Conservation (phyloP, 2,329 filamentous ascomycete genomes). For the Fusarium euwallaceae region DNA sequence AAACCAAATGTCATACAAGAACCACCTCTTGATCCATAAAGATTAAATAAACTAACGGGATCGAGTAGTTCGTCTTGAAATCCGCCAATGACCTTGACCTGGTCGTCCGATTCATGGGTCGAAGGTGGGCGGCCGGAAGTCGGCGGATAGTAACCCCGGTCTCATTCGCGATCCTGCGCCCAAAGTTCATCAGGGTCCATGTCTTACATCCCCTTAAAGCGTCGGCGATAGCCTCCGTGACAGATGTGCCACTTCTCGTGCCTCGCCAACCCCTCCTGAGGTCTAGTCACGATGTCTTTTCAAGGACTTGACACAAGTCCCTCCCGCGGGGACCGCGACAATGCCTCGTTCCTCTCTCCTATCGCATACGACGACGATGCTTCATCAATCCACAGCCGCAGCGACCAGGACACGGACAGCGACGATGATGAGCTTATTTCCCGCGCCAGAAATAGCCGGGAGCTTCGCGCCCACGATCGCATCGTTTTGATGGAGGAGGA, state of each 20-base stretch:
- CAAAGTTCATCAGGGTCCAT: slow-evolving; percentile 36
- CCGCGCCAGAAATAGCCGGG: slow-evolving; percentile 75
- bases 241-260: slow-evolving; percentile 34
- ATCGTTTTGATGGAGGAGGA: slow-evolving; percentile 82
- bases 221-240: slow-evolving; percentile 9
- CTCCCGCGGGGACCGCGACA: slow-evolving; percentile 46
- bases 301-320: slow-evolving; percentile 40
- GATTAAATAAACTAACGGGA: slow-evolving; percentile 8
- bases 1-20: slow-evolving; percentile 7
- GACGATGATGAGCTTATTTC: slow-evolving; percentile 79
- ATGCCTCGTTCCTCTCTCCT: slow-evolving; percentile 70
- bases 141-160: slow-evolving; percentile 43
- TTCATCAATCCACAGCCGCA: slow-evolving; percentile 73
- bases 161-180: slow-evolving; percentile 30
- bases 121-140: slow-evolving; percentile 23
- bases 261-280: slow-evolving; percentile 30
- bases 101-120: slow-evolving; percentile 19
- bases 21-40: slow-evolving; percentile 6
- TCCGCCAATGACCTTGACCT: slow-evolving; percentile 21
- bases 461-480: slow-evolving; percentile 77
- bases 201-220: slow-evolving; percentile 38
- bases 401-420: slow-evolving; percentile 81
- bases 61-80: slow-evolving; percentile 9
- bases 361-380: slow-evolving; percentile 77
- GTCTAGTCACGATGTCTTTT: slow-evolving; percentile 38